Evolutionary conservation across 169 alveolate species (phyloP), one percentile per base, ranked within the genome.

Genomic region (Plasmodium ovale): DNA sequence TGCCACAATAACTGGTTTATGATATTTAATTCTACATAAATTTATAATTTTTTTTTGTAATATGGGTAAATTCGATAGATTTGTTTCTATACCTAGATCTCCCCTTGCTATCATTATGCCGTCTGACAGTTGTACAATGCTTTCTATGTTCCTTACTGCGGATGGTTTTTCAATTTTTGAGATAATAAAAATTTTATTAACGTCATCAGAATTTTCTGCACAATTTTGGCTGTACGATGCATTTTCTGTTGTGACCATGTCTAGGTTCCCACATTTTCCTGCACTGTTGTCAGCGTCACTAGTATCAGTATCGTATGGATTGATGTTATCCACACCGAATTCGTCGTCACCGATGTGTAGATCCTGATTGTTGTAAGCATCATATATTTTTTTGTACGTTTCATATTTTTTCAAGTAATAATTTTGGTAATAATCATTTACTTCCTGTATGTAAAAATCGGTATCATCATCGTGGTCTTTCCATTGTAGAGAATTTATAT

Each of bases 31-130:
- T 64, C 95, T 90, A 62, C 95, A 94, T 23, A 92, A 74, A 56
- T 94, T 94, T 59, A 92, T 88, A 90, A 96, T 92, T 73, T 97
- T 93, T 92, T 97, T 97, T 93, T 97, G 98, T n/a, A 96, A 95
- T 49, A 95, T 92, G 68, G 97, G 97, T 37, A 97, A 96, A 62
- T 97, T 95, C 31, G 98, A 96, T 16, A 98, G 94, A n/a, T 98
- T 96, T n/a, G 98, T 97, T 92, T 98, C 99, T 94, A 98, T 96
- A 47, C 99, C 99, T 62, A 98, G 70, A 89, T 97, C 99, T 5
- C 99, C 99, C 72, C 99, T 95, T 49, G 99, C 99, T 12, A 98
- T 97, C 99, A 98, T 97, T 54, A 98, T 93, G 6, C 99, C 99
- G 87, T 98, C 99, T 4, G 98, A 85, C 16, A 90, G 97, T 53